phyloP scores from a whole-genome alignment of 23 red algal genomes.

The Gracilaria caudata region DNA sequence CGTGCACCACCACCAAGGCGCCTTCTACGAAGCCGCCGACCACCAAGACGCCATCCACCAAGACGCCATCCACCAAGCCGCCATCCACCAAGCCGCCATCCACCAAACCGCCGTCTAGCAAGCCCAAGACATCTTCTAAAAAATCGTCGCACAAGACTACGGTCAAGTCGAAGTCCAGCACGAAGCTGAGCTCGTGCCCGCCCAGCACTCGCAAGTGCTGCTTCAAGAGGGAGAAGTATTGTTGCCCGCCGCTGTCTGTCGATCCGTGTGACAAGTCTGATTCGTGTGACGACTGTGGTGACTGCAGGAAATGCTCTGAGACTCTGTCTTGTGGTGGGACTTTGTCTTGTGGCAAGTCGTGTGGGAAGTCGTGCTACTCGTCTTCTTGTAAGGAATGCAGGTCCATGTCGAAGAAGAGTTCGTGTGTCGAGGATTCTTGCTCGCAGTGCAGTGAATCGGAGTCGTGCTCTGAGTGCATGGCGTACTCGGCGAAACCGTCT shows the following conservation, averaged over 20 bases:
- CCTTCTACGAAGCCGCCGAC: constrained; percentile 35
- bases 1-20: constrained; percentile 36
- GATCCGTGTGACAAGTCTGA: not conserved
- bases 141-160: constrained; percentile 11
- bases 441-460: not conserved
- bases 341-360: constrained; percentile 29
- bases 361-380: not conserved
- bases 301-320: constrained; percentile 38
- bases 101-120: constrained; percentile 3
- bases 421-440: not conserved
- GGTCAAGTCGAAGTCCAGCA: constrained; percentile 6
- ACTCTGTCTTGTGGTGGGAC: constrained; percentile 13
- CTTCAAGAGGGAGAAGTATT: constrained; percentile 41
- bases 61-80: constrained; percentile 4
- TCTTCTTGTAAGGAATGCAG: constrained; percentile 34
- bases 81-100: constrained; percentile 29
- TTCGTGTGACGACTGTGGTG: constrained; percentile 12
- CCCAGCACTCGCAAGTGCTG: constrained; percentile 25
- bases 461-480: constrained; percentile 31
- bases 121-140: constrained; percentile 1
- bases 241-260: constrained; percentile 14
- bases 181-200: not conserved
- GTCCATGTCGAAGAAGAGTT: constrained; percentile 28
- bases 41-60: constrained; percentile 3
- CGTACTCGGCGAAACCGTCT: constrained; percentile 32